Base-by-base conservation (phyloP, 1,139 yeast species). In the Geotrichum candidum region DNA sequence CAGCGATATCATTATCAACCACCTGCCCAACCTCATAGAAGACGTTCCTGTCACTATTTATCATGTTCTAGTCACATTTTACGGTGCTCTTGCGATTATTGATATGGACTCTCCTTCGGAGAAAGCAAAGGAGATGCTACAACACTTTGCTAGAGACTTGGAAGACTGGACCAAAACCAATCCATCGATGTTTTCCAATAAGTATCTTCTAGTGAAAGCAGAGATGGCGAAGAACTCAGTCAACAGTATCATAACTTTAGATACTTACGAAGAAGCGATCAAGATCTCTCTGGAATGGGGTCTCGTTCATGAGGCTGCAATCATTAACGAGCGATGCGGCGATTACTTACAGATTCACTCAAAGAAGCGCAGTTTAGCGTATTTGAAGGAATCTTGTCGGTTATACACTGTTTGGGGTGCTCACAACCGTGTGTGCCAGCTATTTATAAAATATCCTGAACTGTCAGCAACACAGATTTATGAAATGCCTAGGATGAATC, bases 231-330 rank as follows among this genome's bases (percentile, higher is more conserved):
- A 71, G 18, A 65, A 65, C 1, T 60, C 65, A 1, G 56, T 65
- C 11, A 71, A 79, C 7, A 74, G 77, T 27, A 70, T 83, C 50
- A 76, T 73, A 29, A 72, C 78, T 2, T 69, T 83, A 18, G 85
- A 82, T 63, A 66, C 73, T 18, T 83, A 79, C 68, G 84, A 82
- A 63, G 80, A 76, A 51, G 81, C 85, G 0, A 74, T 82, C 25
- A 80, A 77, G 27, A 61, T 65, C 3, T 80, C 83, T 0, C 69
- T 72, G 18, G 67, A 68, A 18, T 65, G 70, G 46, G 74, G 75
- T 2, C 69, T 74, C 38, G 71, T 75, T 67, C 73, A 76, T 50
- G 84, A 81, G 60, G 77, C 76, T 4, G 84, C 82, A 0, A 69
- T 79, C 66, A 76, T 77, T 4, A 74, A 78, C 63, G 78, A 79